Evolutionary conservation across 306 rosid genomes (phyloP).

Genomic region (Lathyrus oleraceus): DNA sequence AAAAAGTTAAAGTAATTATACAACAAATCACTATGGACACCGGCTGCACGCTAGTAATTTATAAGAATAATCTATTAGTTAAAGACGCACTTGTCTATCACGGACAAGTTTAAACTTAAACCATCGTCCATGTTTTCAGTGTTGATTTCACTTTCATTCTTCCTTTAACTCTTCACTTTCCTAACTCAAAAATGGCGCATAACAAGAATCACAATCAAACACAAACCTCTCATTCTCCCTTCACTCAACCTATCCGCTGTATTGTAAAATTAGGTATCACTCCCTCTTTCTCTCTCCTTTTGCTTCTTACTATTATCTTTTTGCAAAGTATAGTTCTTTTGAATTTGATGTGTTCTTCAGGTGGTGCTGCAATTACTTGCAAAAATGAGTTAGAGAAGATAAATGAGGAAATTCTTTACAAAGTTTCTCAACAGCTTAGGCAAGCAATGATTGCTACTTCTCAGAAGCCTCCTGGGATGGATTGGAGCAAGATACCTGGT

Average conservation of each 20-base stretch:
- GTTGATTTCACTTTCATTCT: not conserved
- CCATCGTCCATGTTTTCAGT: not conserved
- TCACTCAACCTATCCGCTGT: constrained; percentile 64
- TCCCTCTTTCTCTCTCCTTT: constrained; percentile 17
- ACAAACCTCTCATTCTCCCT: constrained; percentile 2
- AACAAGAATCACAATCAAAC: constrained; percentile 35
- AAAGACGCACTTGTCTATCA: no score
- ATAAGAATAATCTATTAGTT: no score
- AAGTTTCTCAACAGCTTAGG: constrained; percentile 75
- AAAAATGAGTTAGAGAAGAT: constrained; percentile 79
- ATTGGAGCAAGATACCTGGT: constrained; percentile 87
- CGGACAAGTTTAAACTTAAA: no score
- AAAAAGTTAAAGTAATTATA: no score
- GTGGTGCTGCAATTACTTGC: constrained; percentile 92
- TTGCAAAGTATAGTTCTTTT: constrained; percentile 8
- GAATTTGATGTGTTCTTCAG: constrained; percentile 34
- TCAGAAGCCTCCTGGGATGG: constrained; percentile 75
- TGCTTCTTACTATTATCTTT: no score
- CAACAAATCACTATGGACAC: no score
- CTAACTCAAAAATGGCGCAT: constrained; percentile 32
- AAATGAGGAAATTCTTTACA: constrained; percentile 67
- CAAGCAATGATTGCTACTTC: constrained; percentile 59
- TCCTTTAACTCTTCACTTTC: constrained; percentile 5
- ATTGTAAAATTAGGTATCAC: constrained; percentile 75
- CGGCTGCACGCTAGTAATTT: no score